Evolutionary conservation across 371 early-diverging fungal genomes (phyloP), one percentile per base, ranked within the genome.

Genomic region (Mortierella sp.): DNA sequence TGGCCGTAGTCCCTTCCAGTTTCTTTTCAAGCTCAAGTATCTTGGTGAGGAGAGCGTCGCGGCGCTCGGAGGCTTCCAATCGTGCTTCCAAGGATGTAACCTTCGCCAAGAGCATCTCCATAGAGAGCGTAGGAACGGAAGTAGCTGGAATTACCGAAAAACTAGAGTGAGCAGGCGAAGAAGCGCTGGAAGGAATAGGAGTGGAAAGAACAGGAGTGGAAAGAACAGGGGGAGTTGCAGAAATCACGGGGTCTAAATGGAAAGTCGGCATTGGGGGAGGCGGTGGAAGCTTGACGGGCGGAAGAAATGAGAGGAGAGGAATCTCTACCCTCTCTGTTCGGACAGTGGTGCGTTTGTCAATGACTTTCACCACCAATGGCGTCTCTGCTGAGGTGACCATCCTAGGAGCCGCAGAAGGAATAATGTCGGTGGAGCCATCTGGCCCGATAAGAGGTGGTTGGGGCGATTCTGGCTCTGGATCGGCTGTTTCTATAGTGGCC

Each of bases 21-120:
- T 72, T 76, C 80, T 76, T 58, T 74, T 83, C 83, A n/a, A 83
- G 74, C 6, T 44, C 76, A 6, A 83, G 32, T 4, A 83, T 54
- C 65, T 73, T 79, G 24, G 65, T 56, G 38, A 83, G 29, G 4
- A 83, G 60, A 27, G 65, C 75, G n/a, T 79, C 77, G 1, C 77
- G 83, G 0, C 80, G 73, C 51, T 79, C 83, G 51, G 63, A 49
- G 1, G 72, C 83, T 11, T 71, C 83, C 8, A 83, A 41, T 18
- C 83, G 74, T 7, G 80, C 75, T 43, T 83, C 83, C 24, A 83
- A 58, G 14, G 80, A 55, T 1, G 77, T 77, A 16, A 83, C 35
- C 65, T 76, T 83, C 27, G 80, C 75, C 46, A 60, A 51, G n/a
- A 83, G 80, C 14, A 54, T 16, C 11, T 79, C 77, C 65, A 83